These are phyloP conservation scores for Phytophthora niederhauseri DNA, from an alignment of 352 stramenopile species.

Conservation along the genomic window DNA sequence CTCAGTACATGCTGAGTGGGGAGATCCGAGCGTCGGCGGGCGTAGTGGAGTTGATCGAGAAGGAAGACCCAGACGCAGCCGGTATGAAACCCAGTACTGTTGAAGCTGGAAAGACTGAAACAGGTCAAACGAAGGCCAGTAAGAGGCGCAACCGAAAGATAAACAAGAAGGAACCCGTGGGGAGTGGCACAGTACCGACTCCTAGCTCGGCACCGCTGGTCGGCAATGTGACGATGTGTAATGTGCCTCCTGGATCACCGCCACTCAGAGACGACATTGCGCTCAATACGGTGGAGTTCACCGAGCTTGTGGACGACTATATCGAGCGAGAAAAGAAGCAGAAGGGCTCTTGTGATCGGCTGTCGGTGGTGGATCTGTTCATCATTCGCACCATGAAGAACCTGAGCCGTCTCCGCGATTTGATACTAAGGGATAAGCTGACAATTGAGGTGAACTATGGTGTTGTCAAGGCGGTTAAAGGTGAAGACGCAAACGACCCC, in stretches of 20 bases:
- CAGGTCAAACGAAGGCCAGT: neutral
- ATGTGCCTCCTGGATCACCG: conserved; percentile 21
- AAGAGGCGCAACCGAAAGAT: conserved; percentile 12
- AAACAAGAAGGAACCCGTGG: conserved; percentile 2
- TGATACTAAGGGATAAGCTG: conserved; percentile 22
- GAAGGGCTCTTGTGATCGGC: neutral
- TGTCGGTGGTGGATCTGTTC: conserved; percentile 37
- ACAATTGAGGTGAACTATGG: conserved; percentile 31
- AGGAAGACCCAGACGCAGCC: neutral
- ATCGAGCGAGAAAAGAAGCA: conserved; percentile 11
- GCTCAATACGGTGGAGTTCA: conserved; percentile 29
- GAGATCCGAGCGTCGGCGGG: conserved; percentile 17
- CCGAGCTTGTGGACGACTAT: conserved; percentile 14
- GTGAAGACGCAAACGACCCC: neutral
- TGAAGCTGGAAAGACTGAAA: neutral
- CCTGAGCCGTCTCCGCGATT: conserved; percentile 22
- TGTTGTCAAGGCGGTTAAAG: conserved; percentile 31
- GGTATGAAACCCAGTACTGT: neutral
- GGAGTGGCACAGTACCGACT: neutral
- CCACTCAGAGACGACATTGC: conserved; percentile 18
- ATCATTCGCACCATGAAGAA: conserved; percentile 27
- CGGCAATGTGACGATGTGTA: conserved; percentile 36
- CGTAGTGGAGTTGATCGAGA: conserved; percentile 7
- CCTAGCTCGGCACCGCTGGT: neutral
- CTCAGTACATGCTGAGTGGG: conserved; percentile 33